These are phyloP conservation scores for Moesziomyces sp. DNA, from an alignment of 1,284 basidiomycete genomes.

Conservation along the genomic window DNA sequence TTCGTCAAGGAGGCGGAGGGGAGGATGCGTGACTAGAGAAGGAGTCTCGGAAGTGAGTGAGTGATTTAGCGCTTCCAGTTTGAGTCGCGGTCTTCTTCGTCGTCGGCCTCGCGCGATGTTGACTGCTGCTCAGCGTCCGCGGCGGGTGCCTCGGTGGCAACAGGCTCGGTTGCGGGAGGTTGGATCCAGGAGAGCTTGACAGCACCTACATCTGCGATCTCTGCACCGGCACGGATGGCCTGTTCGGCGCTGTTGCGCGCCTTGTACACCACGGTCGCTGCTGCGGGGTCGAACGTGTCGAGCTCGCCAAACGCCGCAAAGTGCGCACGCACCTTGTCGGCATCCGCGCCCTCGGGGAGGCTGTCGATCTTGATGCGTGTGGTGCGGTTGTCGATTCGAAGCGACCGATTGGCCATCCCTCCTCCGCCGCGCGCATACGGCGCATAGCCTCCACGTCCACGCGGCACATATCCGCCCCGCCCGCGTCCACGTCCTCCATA, in stretches of 20 bases:
- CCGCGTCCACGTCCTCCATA: constrained; percentile 65
- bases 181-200: constrained; percentile 61
- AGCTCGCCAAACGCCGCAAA: constrained; percentile 70
- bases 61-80: constrained; percentile 55
- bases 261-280: constrained; percentile 52
- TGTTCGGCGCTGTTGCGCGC: constrained; percentile 52
- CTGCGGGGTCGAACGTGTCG: constrained; percentile 33
- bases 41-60: too few species aligned
- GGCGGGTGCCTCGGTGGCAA: constrained; percentile 1
- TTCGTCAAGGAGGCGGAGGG: too few species aligned
- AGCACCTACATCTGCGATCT: constrained; percentile 55
- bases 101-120: constrained; percentile 21
- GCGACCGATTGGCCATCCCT: constrained; percentile 70
- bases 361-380: constrained; percentile 82
- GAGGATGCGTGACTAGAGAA: too few species aligned
- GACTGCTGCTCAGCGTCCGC: background rate
- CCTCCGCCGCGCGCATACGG: constrained; percentile 76
- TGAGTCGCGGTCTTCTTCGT: constrained; percentile 51
- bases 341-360: constrained; percentile 70
- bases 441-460: constrained; percentile 77
- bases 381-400: constrained; percentile 91
- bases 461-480: constrained; percentile 68
- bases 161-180: constrained; percentile 13
- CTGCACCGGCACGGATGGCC: constrained; percentile 54
- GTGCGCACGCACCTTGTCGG: constrained; percentile 78